phyloP scores from a whole-genome alignment of 2,329 filamentous ascomycete genomes.

The Monosporascus sp. region DNA sequence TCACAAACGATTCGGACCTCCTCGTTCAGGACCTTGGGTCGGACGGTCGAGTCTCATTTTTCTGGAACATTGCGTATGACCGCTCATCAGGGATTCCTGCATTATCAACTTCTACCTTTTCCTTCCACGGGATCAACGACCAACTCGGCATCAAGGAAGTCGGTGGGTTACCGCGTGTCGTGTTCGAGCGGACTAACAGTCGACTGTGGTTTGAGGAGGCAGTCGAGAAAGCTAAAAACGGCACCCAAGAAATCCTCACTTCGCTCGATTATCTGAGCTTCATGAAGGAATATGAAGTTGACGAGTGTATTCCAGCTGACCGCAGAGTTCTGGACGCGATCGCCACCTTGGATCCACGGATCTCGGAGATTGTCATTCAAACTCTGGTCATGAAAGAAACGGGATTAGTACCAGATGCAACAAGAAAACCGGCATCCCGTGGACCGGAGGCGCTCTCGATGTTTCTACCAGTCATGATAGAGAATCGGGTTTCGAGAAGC shows the following conservation, averaged over 20 bases:
- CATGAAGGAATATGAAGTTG: conserved; percentile 16
- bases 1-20: conserved; percentile 87
- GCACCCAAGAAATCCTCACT: neutral
- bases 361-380: conserved; percentile 36
- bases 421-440: conserved; percentile 4
- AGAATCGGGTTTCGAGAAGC: conserved; percentile 31
- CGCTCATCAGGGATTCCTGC: conserved; percentile 7
- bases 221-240: conserved; percentile 15
- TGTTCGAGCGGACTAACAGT: conserved; percentile 22
- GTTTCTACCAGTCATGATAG: conserved; percentile 36
- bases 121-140: conserved; percentile 20
- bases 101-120: conserved; percentile 31
- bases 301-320: conserved; percentile 19
- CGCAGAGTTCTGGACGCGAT: conserved; percentile 20
- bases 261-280: conserved; percentile 16
- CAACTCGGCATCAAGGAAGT: conserved; percentile 17
- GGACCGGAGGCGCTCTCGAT: conserved; percentile 26
- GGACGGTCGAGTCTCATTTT: conserved; percentile 59
- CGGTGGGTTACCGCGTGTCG: conserved; percentile 24
- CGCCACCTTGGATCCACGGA: conserved; percentile 26
- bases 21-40: conserved; percentile 65
- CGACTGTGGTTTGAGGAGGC: conserved; percentile 13
- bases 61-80: conserved; percentile 52
- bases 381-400: conserved; percentile 23
- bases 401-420: conserved; percentile 15